phyloP scores from a whole-genome alignment of 73 alveolate genomes.

The Paramecium sexaurelia region DNA sequence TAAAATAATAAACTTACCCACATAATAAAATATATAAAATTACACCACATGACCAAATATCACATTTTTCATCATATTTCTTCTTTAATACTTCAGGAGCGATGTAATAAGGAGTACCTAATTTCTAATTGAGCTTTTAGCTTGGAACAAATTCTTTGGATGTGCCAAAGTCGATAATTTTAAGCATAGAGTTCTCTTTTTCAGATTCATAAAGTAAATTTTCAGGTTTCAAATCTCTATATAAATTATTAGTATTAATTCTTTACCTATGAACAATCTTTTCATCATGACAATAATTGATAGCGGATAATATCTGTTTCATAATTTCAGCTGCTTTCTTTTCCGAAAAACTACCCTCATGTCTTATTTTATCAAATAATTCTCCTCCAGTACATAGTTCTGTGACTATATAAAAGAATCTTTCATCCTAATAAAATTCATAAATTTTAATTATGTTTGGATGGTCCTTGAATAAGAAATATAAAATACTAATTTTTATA shows the following conservation, averaged over 20 bases:
- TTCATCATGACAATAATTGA: conserved; percentile 91
- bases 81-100: conserved; percentile 91
- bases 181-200: conserved; percentile 74
- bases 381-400: conserved; percentile 96
- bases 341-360: conserved; percentile 88
- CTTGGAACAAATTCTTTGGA: conserved; percentile 76
- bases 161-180: conserved; percentile 96
- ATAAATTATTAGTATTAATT: no score
- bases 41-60: conserved; percentile 97
- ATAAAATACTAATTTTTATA: background rate
- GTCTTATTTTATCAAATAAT: conserved; percentile 86
- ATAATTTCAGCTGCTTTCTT: conserved; percentile 85
- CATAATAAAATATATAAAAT: conserved; percentile 92
- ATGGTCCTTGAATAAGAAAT: conserved; percentile 73
- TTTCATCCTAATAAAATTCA: conserved; percentile 93
- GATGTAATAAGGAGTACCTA: conserved; percentile 94
- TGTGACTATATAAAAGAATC: conserved; percentile 87
- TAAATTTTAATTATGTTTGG: conserved; percentile 94
- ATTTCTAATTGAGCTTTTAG: conserved; percentile 69
- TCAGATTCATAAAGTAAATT: conserved; percentile 80
- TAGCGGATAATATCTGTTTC: conserved; percentile 89
- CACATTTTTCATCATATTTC: conserved; percentile 88
- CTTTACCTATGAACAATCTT: conserved; percentile 78
- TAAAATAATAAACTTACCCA: conserved; percentile 67
- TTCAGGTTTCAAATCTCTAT: conserved; percentile 87